Conservation (phyloP, 2,329 filamentous ascomycete genomes). For the Phialophora verrucosa region DNA sequence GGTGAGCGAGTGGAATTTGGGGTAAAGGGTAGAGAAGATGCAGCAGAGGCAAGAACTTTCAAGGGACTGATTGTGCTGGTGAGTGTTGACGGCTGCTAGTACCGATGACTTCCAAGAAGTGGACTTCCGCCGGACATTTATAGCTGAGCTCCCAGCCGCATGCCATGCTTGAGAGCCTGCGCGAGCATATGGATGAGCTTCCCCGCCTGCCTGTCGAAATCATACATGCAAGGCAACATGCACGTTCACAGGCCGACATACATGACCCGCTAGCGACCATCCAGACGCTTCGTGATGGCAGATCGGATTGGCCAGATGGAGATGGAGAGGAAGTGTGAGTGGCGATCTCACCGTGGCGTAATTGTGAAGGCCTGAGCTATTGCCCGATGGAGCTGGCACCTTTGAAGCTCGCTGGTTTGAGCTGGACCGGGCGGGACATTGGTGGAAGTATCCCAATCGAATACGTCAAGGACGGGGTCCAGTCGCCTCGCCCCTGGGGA, state of each 20-base stretch:
- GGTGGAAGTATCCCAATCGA: not conserved
- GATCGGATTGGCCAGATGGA: not conserved
- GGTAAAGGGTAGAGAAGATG: not conserved
- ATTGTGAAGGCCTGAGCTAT: not conserved
- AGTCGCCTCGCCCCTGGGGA: not conserved
- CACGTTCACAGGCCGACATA: slow-evolving; percentile 5
- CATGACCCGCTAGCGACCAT: not conserved
- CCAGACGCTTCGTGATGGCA: not conserved
- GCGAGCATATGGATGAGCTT: not conserved
- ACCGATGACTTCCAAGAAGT: not conserved
- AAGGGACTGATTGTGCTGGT: not conserved
- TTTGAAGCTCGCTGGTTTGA: not conserved
- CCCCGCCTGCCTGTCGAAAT: slow-evolving; percentile 8
- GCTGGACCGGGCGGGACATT: not conserved
- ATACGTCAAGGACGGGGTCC: not conserved
- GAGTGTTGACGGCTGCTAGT: not conserved
- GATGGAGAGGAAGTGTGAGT: slow-evolving; percentile 1
- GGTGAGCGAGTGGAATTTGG: slow-evolving; percentile 1
- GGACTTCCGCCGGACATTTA: not conserved
- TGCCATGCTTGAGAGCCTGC: not conserved
- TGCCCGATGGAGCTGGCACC: not conserved
- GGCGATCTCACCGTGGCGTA: slow-evolving; percentile 2
- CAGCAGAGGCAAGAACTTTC: not conserved
- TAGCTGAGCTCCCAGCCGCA: slow-evolving; percentile 1
- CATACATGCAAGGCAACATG: slow-evolving; percentile 11